Evolutionary conservation across 2,329 filamentous ascomycete genomes (phyloP), one percentile per base, ranked within the genome.

Genomic region (Trichoderma asperellum): DNA sequence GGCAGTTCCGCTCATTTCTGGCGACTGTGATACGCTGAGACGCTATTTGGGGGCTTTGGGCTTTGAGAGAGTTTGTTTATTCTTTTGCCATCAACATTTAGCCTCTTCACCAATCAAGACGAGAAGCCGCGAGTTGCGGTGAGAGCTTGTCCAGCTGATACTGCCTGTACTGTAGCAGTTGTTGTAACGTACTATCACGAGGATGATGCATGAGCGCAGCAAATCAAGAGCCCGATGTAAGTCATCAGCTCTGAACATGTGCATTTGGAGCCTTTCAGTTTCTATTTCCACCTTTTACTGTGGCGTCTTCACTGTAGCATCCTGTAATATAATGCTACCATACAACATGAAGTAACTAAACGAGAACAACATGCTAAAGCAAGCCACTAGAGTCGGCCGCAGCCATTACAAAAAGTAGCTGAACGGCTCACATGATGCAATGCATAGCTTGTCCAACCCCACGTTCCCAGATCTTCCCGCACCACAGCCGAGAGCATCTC

Each of bases 21-120:
- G 43, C 7, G 7, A 11, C 24, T 56, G 62, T 24, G 32, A 62
- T 62, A 40, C 29, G 24, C 18, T 35, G 29, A 27, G 61, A 52
- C 62, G 52, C 52, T 32, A 34, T 47, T 47, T 43, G 16, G 32
- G 47, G 47, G 47, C 43, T 21, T 49, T 47, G 53, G 37, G 58
- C 63, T 35, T 58, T 43, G 12, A 57, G n/a, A 8, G 40, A n/a
- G 32, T 67, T 59, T 67, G 64, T 67, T 59, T 58, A 67, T 4
- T n/a, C 40, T n/a, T n/a, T 43, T 16, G 40, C 64, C 2, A 21
- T 67, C 64, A 67, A 59, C 64, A 67, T 21, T 29, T 18, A 6
- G 40, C 16, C 27, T n/a, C 29, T 52, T 55, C 52, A 21, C 64
- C 64, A 67, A 67, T 59, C 64, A 67, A 29, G 16, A 35, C 16